Conservation (phyloP, 2,329 filamentous ascomycete genomes). For the Thielaviopsis euricoi region DNA sequence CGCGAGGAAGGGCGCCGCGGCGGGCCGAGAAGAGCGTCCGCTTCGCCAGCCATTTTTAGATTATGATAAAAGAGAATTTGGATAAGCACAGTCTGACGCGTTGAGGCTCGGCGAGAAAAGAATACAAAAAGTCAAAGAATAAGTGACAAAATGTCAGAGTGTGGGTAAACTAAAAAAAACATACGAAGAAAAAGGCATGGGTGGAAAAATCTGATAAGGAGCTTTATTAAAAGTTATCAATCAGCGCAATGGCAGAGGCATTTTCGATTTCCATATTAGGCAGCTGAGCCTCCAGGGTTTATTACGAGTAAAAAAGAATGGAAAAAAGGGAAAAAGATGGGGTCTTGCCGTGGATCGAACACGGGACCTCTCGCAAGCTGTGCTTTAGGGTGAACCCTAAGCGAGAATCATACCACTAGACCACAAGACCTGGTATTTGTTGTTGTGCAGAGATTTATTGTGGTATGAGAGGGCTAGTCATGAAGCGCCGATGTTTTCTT, state of each 20-base stretch:
- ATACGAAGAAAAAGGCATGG: not conserved
- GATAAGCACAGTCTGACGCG: not conserved
- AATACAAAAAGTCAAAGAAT: too few species aligned
- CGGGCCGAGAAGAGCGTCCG: not conserved
- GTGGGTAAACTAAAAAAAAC: not conserved
- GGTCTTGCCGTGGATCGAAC: constrained; percentile 31
- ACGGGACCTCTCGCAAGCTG: constrained; percentile 28
- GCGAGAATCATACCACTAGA: constrained; percentile 58
- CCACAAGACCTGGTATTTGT: constrained; percentile 26
- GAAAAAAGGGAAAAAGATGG: constrained; percentile 17
- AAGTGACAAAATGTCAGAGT: not conserved
- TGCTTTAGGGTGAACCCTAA: constrained; percentile 35
- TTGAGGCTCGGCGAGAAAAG: too few species aligned
- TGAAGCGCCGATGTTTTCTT: too few species aligned
- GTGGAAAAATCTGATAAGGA: not conserved
- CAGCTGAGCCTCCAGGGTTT: not conserved
- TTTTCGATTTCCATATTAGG: not conserved
- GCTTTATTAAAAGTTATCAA: not conserved
- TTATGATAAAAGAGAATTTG: not conserved
- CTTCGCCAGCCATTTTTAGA: not conserved
- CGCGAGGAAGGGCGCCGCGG: not conserved
- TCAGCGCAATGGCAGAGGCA: not conserved
- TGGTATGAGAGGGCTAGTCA: not conserved
- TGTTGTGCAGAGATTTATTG: not conserved
- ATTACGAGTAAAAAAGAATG: too few species aligned